phyloP scores from a whole-genome alignment of 768 basidiomycete species.

The Suillus paluster region DNA sequence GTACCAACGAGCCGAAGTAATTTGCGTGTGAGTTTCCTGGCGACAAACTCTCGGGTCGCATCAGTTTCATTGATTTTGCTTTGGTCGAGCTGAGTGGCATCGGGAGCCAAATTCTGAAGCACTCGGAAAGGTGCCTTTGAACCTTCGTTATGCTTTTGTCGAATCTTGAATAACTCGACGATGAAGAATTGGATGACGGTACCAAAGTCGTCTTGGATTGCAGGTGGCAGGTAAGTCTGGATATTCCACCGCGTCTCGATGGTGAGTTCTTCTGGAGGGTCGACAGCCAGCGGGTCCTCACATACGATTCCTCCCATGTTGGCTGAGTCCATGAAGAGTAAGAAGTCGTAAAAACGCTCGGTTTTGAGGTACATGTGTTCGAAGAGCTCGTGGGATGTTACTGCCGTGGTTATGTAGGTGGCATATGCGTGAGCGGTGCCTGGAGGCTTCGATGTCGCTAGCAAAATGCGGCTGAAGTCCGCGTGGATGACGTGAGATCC shows the following conservation, averaged over 20 bases:
- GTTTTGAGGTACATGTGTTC: constrained; percentile 89
- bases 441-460: constrained; percentile 95
- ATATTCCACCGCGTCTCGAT: no score
- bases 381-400: constrained; percentile 94
- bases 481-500: constrained; percentile 94
- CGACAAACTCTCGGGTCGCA: constrained; percentile 73
- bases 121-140: no score
- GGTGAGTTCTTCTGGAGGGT: constrained; percentile 68
- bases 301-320: constrained; percentile 93
- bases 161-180: no score
- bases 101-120: no score
- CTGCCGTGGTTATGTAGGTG: constrained; percentile 91
- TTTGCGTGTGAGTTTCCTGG: constrained; percentile 78
- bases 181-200: no score
- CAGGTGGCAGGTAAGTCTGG: no score
- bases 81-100: constrained; percentile 66
- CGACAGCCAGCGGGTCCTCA: constrained; percentile 71
- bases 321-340: constrained; percentile 94
- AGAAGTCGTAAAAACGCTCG: constrained; percentile 89
- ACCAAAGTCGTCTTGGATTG: no score
- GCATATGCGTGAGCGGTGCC: constrained; percentile 96
- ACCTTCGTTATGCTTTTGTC: no score
- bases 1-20: constrained; percentile 72
- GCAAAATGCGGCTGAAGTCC: no score
- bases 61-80: constrained; percentile 74